Base-by-base conservation (phyloP, 805 yeast genomes). In the Tetrapisispora arboricola region DNA sequence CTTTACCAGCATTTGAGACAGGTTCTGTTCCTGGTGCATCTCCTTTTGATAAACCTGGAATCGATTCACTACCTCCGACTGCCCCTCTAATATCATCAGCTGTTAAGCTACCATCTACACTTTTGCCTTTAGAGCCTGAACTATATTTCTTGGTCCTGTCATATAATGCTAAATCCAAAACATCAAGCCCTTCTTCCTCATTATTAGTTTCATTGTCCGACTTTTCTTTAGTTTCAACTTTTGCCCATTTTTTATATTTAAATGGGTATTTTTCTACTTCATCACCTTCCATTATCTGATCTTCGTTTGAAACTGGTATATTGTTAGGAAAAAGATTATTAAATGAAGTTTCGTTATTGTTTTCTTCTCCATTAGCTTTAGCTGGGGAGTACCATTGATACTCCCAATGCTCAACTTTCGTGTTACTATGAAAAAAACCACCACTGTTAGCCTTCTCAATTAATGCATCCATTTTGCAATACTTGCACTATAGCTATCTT, bases 1-100 rank as follows among this genome's bases (percentile, higher is more conserved):
- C 4, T 3, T 6, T 20, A 15, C 16, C 27, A 18, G 13, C 13
- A 25, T 11, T 25, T n/a, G n/a, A n/a, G n/a, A n/a, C n/a, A n/a
- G n/a, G n/a, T 20, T 22, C 25, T 12, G 30, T 22, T 4, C 40
- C 30, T 32, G 32, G 24, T 6, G 37, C 32, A 19, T 37, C 40
- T 4, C 32, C 25, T 17, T 39, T 39, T 2, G 42, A 39, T 16
- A 71, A 60, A 4, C 76, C 74, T 3, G 73, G 70, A 46, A 69
- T 67, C 1, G 73, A 59, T 37, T 65, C 73, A 19, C 61, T 62
- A 17, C 57, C 60, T 8, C 73, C 75, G 6, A 72, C 77, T 6
- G 79, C 78, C 11, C 75, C 79, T 51, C 77, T 64, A 32, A 72
- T 72, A 42, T 72, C 77, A 4, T 21, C 42, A 17, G 33, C 36